A percentile compares a stretch with the other conserved stretches of the same genome.
phyloP scores from a whole-genome alignment of 2,329 filamentous ascomycete genomes.

The Nemania sp. region DNA sequence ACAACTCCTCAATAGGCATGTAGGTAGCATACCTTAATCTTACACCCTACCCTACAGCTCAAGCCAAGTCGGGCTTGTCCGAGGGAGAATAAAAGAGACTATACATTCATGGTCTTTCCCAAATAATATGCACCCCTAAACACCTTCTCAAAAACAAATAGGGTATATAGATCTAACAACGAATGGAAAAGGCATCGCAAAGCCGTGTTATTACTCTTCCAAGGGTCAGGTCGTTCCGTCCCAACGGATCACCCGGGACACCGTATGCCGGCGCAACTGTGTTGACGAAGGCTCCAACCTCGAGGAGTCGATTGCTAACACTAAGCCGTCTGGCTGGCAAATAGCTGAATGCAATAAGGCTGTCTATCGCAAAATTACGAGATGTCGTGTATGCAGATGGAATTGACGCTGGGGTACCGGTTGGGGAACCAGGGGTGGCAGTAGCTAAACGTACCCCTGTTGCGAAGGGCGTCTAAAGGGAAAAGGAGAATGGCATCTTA shows the following conservation, averaged over 20 bases:
- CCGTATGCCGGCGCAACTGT: slow-evolving; percentile 19
- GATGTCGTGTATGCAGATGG: slow-evolving; percentile 50
- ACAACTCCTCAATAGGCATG: slow-evolving; percentile 39
- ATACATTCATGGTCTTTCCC: slow-evolving; percentile 50
- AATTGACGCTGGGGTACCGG: slow-evolving; percentile 24
- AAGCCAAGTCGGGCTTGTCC: slow-evolving; percentile 29
- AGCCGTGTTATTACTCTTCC: slow-evolving; percentile 26
- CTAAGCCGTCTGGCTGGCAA: slow-evolving; percentile 48
- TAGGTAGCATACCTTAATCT: slow-evolving; percentile 40
- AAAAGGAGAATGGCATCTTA: slow-evolving; percentile 25
- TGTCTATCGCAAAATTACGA: slow-evolving; percentile 53
- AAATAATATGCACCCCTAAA: slow-evolving; percentile 48
- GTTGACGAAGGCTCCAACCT: slow-evolving; percentile 38
- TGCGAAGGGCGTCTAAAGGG: neutral
- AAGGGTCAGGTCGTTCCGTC: slow-evolving; percentile 31
- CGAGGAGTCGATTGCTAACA: slow-evolving; percentile 43
- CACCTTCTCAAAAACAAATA: slow-evolving; percentile 49
- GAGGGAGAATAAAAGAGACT: slow-evolving; percentile 43
- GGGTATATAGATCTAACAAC: slow-evolving; percentile 58
- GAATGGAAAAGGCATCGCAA: slow-evolving; percentile 53
- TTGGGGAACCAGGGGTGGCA: neutral
- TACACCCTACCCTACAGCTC: slow-evolving; percentile 33
- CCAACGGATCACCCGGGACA: slow-evolving; percentile 37
- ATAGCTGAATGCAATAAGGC: slow-evolving; percentile 52
- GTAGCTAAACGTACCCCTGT: neutral